phyloP scores from a whole-genome alignment of 345 rosid genomes.

The Mallotus nudiflorus region DNA sequence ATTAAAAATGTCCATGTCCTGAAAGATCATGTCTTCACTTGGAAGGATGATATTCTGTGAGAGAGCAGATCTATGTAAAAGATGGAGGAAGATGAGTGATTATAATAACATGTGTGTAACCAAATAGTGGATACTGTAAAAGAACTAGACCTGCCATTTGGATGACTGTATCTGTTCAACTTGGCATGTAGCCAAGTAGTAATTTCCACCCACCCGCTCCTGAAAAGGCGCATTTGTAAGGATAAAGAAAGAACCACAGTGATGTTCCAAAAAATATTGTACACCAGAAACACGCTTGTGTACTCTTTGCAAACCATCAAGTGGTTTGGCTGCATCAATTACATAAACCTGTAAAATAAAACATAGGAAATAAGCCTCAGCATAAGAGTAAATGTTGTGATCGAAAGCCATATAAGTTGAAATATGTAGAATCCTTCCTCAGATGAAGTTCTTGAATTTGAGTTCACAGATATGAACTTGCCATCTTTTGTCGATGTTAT shows the following conservation, averaged over 20 bases:
- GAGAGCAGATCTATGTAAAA: conserved; percentile 13
- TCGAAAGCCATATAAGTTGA: conserved; percentile 20
- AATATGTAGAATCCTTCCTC: conserved; percentile 72
- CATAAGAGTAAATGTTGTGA: not conserved
- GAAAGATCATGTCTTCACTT: conserved; percentile 54
- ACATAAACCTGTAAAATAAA: conserved; percentile 62
- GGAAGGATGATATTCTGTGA: conserved; percentile 64
- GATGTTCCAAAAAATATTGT: conserved; percentile 81
- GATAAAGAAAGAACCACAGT: conserved; percentile 60
- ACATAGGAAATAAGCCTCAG: conserved; percentile 25
- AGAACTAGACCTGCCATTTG: conserved; percentile 57
- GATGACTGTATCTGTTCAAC: conserved; percentile 47
- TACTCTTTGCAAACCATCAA: conserved; percentile 51
- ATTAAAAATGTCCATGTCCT: conserved; percentile 82
- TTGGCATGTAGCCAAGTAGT: conserved; percentile 56
- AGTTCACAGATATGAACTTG: conserved; percentile 90
- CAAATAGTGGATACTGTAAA: not conserved
- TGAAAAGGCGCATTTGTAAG: conserved; percentile 69
- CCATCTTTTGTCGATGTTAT: conserved; percentile 92
- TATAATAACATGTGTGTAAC: not conserved
- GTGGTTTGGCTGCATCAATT: conserved; percentile 56
- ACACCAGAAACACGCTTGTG: conserved; percentile 60
- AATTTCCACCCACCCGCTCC: conserved; percentile 46
- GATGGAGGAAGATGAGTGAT: not conserved
- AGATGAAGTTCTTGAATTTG: conserved; percentile 92